Evolutionary conservation across 2,329 filamentous ascomycete genomes (phyloP).

Genomic region (Xylariales sp.): DNA sequence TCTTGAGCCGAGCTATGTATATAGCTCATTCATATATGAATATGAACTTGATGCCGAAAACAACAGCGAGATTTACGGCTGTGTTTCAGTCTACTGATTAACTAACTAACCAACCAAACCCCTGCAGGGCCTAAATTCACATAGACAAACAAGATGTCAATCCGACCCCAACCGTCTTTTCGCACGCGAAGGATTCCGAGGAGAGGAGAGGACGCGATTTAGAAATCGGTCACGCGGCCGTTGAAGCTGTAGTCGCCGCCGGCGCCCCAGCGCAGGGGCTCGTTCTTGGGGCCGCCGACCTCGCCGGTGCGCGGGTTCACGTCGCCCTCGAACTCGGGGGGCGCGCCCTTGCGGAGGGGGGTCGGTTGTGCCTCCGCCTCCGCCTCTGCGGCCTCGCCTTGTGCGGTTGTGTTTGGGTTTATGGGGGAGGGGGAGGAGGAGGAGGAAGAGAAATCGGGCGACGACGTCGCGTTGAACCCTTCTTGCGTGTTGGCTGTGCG

Average conservation of each 20-base stretch:
- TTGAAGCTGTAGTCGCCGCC: slow-evolving; percentile 90
- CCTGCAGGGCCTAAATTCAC: too few species aligned
- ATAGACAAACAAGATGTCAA: not conserved
- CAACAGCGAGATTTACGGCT: too few species aligned
- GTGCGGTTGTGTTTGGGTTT: not conserved
- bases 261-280: slow-evolving; percentile 88
- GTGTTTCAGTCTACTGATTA: too few species aligned
- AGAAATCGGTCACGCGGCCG: slow-evolving; percentile 93
- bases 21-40: not conserved
- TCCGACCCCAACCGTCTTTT: too few species aligned
- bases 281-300: slow-evolving; percentile 96
- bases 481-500: slow-evolving; percentile 60
- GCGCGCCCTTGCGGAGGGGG: slow-evolving; percentile 71
- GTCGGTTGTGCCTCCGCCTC: slow-evolving; percentile 7
- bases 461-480: slow-evolving; percentile 49
- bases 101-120: too few species aligned
- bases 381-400: not conserved
- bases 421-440: slow-evolving; percentile 18
- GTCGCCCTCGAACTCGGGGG: slow-evolving; percentile 93
- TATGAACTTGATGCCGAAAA: not conserved
- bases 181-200: too few species aligned
- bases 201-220: too few species aligned
- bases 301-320: slow-evolving; percentile 94
- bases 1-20: too few species aligned
- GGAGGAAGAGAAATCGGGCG: slow-evolving; percentile 38